These are phyloP conservation scores for Phytopythium ostracodes DNA, from an alignment of 352 stramenopile genomes.

Conservation along the genomic window DNA sequence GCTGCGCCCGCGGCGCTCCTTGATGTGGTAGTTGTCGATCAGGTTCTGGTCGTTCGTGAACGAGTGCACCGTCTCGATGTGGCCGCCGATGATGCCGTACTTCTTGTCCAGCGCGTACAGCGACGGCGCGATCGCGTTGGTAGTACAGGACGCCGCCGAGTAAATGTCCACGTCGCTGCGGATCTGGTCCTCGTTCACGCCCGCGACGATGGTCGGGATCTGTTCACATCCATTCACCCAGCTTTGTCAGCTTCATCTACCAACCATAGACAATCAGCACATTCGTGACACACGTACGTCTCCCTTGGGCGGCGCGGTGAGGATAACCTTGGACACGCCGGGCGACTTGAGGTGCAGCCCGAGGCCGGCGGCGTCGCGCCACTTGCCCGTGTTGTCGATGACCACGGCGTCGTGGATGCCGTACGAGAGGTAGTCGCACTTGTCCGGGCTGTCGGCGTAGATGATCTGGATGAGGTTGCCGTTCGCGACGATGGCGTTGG, in stretches of 20 bases:
- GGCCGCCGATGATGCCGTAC: slow-evolving; percentile 75
- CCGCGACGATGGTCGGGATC: slow-evolving; percentile 73
- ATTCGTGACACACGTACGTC: slow-evolving; percentile 17
- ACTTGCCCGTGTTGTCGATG: slow-evolving; percentile 88
- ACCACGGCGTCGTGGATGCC: slow-evolving; percentile 85
- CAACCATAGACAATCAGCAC: too few species aligned
- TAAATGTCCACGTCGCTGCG: slow-evolving; percentile 55
- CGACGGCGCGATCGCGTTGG: slow-evolving; percentile 80
- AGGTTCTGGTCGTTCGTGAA: slow-evolving; percentile 90
- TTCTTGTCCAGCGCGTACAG: slow-evolving; percentile 75
- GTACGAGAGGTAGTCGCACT: slow-evolving; percentile 86
- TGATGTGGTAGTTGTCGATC: slow-evolving; percentile 88
- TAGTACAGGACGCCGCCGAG: slow-evolving; percentile 81
- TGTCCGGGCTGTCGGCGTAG: slow-evolving; percentile 76
- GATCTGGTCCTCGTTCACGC: slow-evolving; percentile 77
- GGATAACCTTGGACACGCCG: slow-evolving; percentile 75
- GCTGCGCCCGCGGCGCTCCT: slow-evolving; percentile 81
- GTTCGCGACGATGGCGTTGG: slow-evolving; percentile 85
- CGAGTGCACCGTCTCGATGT: slow-evolving; percentile 89
- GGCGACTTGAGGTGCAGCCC: slow-evolving; percentile 72
- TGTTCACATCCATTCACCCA: background rate
- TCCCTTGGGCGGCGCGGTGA: slow-evolving; percentile 76
- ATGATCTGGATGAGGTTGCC: slow-evolving; percentile 88
- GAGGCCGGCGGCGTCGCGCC: slow-evolving; percentile 63
- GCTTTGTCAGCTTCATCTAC: too few species aligned